Evolutionary conservation across 495 filamentous ascomycete species (phyloP).

Genomic region (Penicillium coprophilum): DNA sequence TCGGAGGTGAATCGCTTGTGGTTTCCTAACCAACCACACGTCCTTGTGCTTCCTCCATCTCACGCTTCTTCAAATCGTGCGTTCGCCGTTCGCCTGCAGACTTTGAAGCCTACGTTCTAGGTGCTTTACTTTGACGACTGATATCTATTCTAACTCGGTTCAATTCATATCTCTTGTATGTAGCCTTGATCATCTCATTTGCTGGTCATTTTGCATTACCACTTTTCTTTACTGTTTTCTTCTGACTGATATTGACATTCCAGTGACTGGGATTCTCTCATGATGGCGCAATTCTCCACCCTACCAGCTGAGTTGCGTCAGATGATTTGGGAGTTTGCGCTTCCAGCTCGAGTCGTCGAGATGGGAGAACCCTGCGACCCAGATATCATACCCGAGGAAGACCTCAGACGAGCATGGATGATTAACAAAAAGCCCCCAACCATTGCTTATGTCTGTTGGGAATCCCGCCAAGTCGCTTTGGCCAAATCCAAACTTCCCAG

Average conservation of each 20-base stretch:
- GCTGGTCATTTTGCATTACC: not conserved
- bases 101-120: not conserved
- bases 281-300: not conserved
- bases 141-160: not conserved
- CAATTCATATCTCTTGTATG: not conserved
- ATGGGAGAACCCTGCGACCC: not conserved
- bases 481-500: not conserved
- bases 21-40: not conserved
- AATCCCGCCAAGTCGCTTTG: constrained; percentile 2
- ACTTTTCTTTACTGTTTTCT: not conserved
- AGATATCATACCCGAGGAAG: constrained; percentile 2
- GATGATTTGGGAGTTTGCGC: not conserved
- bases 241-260: not conserved
- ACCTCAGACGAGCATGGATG: constrained; percentile 2
- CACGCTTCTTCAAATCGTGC: not conserved
- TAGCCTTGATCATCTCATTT: not conserved
- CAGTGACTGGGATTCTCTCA: not conserved
- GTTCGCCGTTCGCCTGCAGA: not conserved
- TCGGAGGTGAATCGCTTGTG: not conserved
- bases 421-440: not conserved
- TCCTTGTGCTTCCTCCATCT: not conserved
- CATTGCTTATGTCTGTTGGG: constrained; percentile 1
- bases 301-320: not conserved
- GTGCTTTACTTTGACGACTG: not conserved
- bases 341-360: constrained; percentile 4